phyloP scores from a whole-genome alignment of 2,329 filamentous ascomycete genomes.

The Talaromyces piceae region DNA sequence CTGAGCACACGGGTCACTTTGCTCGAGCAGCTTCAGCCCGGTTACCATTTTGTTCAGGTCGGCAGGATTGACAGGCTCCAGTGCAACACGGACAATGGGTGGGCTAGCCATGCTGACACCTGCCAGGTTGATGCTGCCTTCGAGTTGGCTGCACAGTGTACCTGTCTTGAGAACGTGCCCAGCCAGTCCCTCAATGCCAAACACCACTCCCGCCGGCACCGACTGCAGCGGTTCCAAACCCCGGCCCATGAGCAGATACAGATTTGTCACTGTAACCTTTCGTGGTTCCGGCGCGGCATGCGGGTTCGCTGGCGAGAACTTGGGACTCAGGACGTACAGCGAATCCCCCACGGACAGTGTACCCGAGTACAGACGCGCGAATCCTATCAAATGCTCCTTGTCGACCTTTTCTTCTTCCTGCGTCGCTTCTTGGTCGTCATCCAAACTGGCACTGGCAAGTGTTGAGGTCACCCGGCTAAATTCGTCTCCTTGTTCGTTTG shows the following conservation, averaged over 20 bases:
- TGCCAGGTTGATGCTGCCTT: constrained; percentile 83
- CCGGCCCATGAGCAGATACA: constrained; percentile 95
- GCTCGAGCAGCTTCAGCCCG: constrained; percentile 77
- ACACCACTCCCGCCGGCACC: constrained; percentile 89
- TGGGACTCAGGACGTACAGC: constrained; percentile 85
- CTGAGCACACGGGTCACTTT: constrained; percentile 90
- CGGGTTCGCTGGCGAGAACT: constrained; percentile 77
- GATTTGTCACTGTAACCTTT: constrained; percentile 74
- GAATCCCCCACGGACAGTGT: constrained; percentile 82
- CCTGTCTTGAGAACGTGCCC: constrained; percentile 93
- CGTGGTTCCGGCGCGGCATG: constrained; percentile 65
- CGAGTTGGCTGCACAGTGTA: constrained; percentile 79
- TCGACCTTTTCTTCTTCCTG: constrained; percentile 56
- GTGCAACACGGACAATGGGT: constrained; percentile 88
- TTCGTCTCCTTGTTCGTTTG: constrained; percentile 38
- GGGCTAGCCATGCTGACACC: constrained; percentile 73
- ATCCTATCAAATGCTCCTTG: constrained; percentile 84
- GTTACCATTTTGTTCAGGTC: constrained; percentile 93
- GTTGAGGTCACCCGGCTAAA: constrained; percentile 53
- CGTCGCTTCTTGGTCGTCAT: constrained; percentile 43
- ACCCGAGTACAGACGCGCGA: constrained; percentile 88
- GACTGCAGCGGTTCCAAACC: constrained; percentile 73
- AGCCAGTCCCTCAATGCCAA: constrained; percentile 87
- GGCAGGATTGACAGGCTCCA: constrained; percentile 86
- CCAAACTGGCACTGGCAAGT: constrained; percentile 54